Percentiles rank a stretch among this genome's conserved stretches.
Conservation (phyloP, 768 basidiomycete genomes). For the Kwoniella sp. region DNA sequence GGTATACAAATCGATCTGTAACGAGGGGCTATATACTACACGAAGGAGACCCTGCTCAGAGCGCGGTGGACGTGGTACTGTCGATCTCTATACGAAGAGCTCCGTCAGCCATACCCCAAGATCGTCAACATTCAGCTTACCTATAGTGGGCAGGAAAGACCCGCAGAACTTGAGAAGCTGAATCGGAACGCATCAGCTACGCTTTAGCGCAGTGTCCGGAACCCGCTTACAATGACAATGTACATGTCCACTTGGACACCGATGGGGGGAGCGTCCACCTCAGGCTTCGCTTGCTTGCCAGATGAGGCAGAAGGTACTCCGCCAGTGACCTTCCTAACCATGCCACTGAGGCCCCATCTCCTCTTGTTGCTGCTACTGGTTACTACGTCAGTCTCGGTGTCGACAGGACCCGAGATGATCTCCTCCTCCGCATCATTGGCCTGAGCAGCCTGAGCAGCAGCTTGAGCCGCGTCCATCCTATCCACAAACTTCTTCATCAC, state of each 20-base stretch:
- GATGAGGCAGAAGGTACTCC: slow-evolving; percentile 46
- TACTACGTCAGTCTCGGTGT: slow-evolving; percentile 49
- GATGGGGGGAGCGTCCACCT: slow-evolving; percentile 44
- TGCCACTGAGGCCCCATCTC: slow-evolving; percentile 69
- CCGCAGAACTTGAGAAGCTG: slow-evolving; percentile 97
- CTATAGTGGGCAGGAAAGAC: slow-evolving; percentile 96
- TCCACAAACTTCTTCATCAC: slow-evolving; percentile 99
- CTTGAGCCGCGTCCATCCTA: slow-evolving; percentile 70
- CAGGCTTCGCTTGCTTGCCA: slow-evolving; percentile 47
- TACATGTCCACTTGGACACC: slow-evolving; percentile 98
- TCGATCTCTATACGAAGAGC: slow-evolving; percentile 19
- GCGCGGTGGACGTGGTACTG: slow-evolving; percentile 39
- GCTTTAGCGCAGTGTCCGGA: neutral
- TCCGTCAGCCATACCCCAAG: neutral
- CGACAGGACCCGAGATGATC: slow-evolving; percentile 40
- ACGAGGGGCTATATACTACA: too few relatives aligned
- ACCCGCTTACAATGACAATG: slow-evolving; percentile 61
- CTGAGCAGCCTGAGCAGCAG: slow-evolving; percentile 54
- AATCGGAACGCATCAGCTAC: neutral
- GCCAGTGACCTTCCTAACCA: slow-evolving; percentile 68
- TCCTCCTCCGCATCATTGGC: slow-evolving; percentile 13
- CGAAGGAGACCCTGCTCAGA: too few relatives aligned
- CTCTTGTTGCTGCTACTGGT: slow-evolving; percentile 51
- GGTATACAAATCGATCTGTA: too few relatives aligned
- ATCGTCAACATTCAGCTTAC: slow-evolving; percentile 43